These are phyloP conservation scores for Dalbergia oliveri DNA, from an alignment of 306 rosid genomes.

Conservation along the genomic window DNA sequence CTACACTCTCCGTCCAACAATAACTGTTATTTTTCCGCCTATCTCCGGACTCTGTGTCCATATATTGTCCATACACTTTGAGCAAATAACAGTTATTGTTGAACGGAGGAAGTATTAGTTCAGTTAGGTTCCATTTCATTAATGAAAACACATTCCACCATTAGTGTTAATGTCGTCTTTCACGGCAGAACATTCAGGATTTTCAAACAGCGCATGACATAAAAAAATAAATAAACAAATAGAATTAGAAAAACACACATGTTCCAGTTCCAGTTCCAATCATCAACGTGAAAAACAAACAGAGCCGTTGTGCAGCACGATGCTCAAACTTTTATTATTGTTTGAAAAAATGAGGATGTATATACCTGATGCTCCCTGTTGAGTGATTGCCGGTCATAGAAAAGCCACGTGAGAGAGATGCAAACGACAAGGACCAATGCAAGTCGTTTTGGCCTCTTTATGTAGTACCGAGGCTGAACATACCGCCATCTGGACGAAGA, in stretches of 20 bases:
- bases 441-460: conserved; percentile 55
- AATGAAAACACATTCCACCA: too few relatives aligned
- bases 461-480: conserved; percentile 56
- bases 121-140: too few relatives aligned
- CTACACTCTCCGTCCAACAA: too few relatives aligned
- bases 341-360: too few relatives aligned
- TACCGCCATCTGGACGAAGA: conserved; percentile 44
- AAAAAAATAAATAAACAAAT: neutral
- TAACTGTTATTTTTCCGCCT: too few relatives aligned
- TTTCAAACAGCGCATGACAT: neutral
- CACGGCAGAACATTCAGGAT: neutral
- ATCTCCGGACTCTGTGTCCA: too few relatives aligned
- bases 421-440: conserved; percentile 47
- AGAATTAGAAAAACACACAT: neutral
- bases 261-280: neutral
- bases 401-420: conserved; percentile 49
- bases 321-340: neutral
- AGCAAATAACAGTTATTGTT: too few relatives aligned
- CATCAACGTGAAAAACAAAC: neutral
- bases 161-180: neutral
- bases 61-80: too few relatives aligned
- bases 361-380: conserved; percentile 42
- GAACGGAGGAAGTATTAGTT: too few relatives aligned
- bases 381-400: conserved; percentile 54
- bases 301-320: neutral